Base-by-base conservation (phyloP, 805 yeast genomes). In the Kuraishia floccosa region DNA sequence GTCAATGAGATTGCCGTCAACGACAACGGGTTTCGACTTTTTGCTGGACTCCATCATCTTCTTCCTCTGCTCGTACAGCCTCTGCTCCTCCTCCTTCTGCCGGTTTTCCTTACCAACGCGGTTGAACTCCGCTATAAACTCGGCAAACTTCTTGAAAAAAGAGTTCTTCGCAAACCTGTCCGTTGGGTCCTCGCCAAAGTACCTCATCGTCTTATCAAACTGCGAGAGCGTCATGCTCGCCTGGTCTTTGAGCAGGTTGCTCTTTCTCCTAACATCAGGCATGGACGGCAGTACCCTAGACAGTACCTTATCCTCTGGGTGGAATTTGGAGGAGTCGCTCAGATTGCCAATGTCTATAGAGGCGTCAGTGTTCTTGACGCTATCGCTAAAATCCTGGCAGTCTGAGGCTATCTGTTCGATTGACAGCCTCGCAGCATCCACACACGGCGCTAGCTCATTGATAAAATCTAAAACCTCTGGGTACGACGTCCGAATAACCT, bases 101-200 rank as follows among this genome's bases (percentile, higher is more conserved):
- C 78, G 49, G 44, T 93, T 91, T 41, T 87, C 95, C 19, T 65
- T 60, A 31, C 78, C 78, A 1, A 89, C 95, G 44, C 70, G 76
- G 49, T 79, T 74, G 56, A 80, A 93, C 44, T 84, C 93, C 24
- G 59, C 60, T 2, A 83, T 70, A 51, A 91, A 91, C 31, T 73
- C 70, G n/a, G 80, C 67, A 54, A 91, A 81, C 50, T 84, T 83
- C 37, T 60, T 65, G 48, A 89, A 84, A 44, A 91, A 89, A 0
- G 75, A 57, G 36, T 72, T 69, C 32, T 78, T 68, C 12, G 87
- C 70, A 40, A 64, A 61, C 24, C 68, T 59, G 50, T 89, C 96
- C 6, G 51, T 55, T 1, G 81, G 65, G 49, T 84, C 93, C 54
- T 91, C 98, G n/a, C 96, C 97, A 49, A 83, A 91, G 42, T 70